These are phyloP conservation scores for Stylonectria norvegica DNA, from an alignment of 2,329 filamentous ascomycete species.

Conservation along the genomic window DNA sequence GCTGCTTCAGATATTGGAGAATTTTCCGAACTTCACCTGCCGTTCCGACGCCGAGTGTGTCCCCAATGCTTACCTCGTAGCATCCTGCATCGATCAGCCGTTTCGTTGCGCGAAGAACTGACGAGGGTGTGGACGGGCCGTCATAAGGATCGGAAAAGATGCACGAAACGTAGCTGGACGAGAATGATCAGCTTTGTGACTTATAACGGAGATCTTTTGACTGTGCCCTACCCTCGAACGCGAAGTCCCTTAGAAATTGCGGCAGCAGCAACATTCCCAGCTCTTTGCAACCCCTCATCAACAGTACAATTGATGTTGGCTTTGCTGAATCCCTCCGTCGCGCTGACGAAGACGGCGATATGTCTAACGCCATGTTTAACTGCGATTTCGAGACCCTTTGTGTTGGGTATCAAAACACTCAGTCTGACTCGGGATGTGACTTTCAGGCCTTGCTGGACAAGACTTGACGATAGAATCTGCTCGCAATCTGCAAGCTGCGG, in stretches of 20 bases:
- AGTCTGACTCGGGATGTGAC: constrained; percentile 3
- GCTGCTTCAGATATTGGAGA: constrained; percentile 46
- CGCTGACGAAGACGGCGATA: constrained; percentile 55
- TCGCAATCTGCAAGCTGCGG: constrained; percentile 61
- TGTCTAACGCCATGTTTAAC: constrained; percentile 18
- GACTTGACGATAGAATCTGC: constrained; percentile 39
- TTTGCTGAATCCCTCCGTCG: constrained; percentile 55
- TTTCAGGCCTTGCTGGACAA: constrained; percentile 4
- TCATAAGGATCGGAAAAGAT: constrained; percentile 53
- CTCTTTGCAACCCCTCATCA: constrained; percentile 49
- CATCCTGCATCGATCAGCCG: constrained; percentile 59
- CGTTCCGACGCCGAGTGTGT: constrained; percentile 63
- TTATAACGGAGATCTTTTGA: background rate
- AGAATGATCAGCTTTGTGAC: background rate
- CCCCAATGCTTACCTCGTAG: constrained; percentile 64
- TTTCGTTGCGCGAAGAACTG: constrained; percentile 36
- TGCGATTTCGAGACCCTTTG: constrained; percentile 48
- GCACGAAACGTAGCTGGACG: constrained; percentile 47
- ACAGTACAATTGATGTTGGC: constrained; percentile 60
- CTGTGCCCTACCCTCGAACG: constrained; percentile 41
- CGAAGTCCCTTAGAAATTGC: constrained; percentile 41
- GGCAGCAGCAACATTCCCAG: constrained; percentile 44
- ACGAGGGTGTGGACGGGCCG: constrained; percentile 27
- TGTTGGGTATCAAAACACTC: constrained; percentile 49
- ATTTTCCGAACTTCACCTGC: constrained; percentile 34